A percentile compares a stretch with the other conserved stretches of the same genome.
phyloP scores from a whole-genome alignment of 345 rosid species.

The Eucalyptus dawsonii region DNA sequence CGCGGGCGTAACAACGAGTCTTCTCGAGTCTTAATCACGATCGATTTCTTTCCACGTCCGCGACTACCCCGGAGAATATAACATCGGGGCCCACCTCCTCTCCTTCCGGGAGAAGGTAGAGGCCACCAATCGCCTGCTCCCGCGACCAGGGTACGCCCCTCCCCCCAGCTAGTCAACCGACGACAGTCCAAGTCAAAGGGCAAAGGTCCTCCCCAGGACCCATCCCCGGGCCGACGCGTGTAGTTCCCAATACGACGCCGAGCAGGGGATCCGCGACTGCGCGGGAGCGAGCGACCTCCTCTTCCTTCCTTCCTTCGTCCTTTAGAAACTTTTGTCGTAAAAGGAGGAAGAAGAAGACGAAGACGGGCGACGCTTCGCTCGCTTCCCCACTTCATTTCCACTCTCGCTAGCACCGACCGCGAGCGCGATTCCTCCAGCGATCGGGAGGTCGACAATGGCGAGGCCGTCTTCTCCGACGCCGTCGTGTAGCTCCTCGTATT shows the following conservation, averaged over 20 bases:
- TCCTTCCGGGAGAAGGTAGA: too few species aligned
- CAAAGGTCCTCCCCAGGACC: background rate
- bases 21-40: background rate
- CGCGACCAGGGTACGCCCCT: background rate
- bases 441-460: constrained; percentile 16
- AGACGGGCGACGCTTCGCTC: background rate
- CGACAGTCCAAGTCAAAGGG: background rate
- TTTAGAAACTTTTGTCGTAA: background rate
- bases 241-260: background rate
- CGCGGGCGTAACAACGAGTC: background rate
- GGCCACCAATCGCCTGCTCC: background rate
- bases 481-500: constrained; percentile 26
- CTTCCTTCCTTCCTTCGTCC: background rate
- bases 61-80: background rate
- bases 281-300: background rate
- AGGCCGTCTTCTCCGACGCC: constrained; percentile 26
- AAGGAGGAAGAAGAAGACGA: background rate
- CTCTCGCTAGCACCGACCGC: background rate
- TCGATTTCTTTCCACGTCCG: background rate
- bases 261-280: background rate
- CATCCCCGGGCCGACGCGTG: background rate
- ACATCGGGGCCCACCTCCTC: background rate
- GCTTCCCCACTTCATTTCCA: background rate
- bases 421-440: background rate
- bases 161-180: background rate